phyloP scores from a whole-genome alignment of 176 grass and related monocot genomes.

The Triticum aestivum region IWGSC_CS_RefSeq_v2.1 NC_057799.1:625359396-625359895 shows the following conservation, averaged over 20 bases:
- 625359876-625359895: background rate
- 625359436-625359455: background rate
- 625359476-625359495: constrained; percentile 3
- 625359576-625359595: background rate
- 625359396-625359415: background rate
- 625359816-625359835: no score
- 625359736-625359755: no score
- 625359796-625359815: no score
- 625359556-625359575: background rate
- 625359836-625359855: no score
- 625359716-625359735: no score
- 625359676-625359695: background rate
- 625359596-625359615: background rate
- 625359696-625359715: no score
- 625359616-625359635: background rate
- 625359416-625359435: background rate
- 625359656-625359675: background rate
- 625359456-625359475: background rate
- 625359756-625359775: no score
- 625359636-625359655: background rate
- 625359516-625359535: background rate
- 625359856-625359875: background rate
- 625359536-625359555: background rate
- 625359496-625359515: background rate
- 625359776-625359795: no score